A percentile compares a stretch with the other conserved stretches of the same genome.
phyloP scores from a whole-genome alignment of 768 basidiomycete species.

The Zangia roseola region DNA sequence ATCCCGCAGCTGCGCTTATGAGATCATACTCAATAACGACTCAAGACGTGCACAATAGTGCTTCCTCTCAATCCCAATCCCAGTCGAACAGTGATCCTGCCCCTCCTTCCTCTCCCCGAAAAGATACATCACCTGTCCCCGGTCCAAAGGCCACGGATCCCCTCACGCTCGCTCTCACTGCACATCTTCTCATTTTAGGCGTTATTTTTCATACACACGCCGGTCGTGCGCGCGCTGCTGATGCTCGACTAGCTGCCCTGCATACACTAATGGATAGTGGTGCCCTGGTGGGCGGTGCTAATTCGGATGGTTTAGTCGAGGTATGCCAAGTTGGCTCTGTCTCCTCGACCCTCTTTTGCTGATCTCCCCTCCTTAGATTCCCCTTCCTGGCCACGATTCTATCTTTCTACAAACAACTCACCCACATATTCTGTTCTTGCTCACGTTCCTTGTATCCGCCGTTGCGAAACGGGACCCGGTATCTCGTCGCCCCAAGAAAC shows the following conservation, averaged over 20 bases:
- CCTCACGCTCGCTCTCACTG: constrained; percentile 40
- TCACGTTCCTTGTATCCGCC: constrained; percentile 67
- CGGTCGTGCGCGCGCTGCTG: constrained; percentile 47
- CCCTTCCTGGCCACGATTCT: constrained; percentile 38
- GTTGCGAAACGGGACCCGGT: constrained; percentile 70
- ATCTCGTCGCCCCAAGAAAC: constrained; percentile 71
- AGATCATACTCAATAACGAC: constrained; percentile 31
- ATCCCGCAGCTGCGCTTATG: constrained; percentile 12
- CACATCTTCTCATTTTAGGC: constrained; percentile 63
- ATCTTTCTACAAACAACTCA: constrained; percentile 62
- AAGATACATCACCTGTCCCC: constrained; percentile 2
- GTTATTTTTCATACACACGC: constrained; percentile 61
- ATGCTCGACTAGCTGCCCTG: constrained; percentile 52
- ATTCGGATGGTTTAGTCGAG: constrained; percentile 39
- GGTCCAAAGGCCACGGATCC: constrained; percentile 26
- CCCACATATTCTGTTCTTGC: constrained; percentile 59
- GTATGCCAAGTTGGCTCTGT: constrained; percentile 33
- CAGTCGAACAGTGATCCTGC: constrained; percentile 8
- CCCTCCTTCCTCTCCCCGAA: not conserved
- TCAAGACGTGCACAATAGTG: constrained; percentile 26
- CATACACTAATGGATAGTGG: constrained; percentile 70
- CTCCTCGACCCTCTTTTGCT: not conserved
- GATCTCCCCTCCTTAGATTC: constrained; percentile 21
- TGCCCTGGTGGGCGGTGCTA: constrained; percentile 36
- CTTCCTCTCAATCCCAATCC: constrained; percentile 22